These are phyloP conservation scores for Cucurbita maxima DNA, from an alignment of 306 rosid species.

Conservation along the genomic window DNA sequence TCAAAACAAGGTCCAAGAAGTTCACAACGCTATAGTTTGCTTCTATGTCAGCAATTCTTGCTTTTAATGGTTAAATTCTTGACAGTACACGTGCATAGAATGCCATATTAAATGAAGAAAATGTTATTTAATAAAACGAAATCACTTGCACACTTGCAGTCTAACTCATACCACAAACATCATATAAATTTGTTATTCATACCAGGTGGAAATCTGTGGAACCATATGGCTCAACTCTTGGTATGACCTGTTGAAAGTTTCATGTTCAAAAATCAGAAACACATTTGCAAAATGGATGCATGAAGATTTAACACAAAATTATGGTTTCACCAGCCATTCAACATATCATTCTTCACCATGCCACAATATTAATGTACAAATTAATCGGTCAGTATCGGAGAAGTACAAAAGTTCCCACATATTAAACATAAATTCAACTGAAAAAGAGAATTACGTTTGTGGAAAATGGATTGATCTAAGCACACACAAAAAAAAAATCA, in stretches of 20 bases:
- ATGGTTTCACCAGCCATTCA: background rate
- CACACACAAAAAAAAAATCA: background rate
- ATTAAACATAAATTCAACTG: background rate
- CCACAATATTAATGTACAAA: background rate
- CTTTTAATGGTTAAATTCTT: background rate
- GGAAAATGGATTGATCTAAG: background rate
- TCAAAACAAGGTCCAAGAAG: background rate
- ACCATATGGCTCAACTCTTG: slow-evolving; percentile 23
- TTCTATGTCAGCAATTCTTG: background rate
- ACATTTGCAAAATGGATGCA: background rate
- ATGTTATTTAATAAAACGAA: background rate
- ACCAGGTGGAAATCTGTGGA: slow-evolving; percentile 44
- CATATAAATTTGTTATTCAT: slow-evolving; percentile 9
- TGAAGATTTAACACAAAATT: background rate
- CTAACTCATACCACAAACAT: background rate
- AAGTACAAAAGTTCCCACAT: background rate
- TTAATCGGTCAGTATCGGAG: background rate
- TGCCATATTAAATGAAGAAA: background rate
- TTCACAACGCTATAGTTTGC: background rate
- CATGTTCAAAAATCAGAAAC: slow-evolving; percentile 1
- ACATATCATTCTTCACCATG: background rate
- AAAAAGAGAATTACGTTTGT: background rate
- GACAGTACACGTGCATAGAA: background rate
- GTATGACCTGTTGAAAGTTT: slow-evolving; percentile 19
- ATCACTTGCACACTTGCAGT: background rate